phyloP scores from a whole-genome alignment of 1,284 basidiomycete genomes.

The Rhodotorula sp. region DNA sequence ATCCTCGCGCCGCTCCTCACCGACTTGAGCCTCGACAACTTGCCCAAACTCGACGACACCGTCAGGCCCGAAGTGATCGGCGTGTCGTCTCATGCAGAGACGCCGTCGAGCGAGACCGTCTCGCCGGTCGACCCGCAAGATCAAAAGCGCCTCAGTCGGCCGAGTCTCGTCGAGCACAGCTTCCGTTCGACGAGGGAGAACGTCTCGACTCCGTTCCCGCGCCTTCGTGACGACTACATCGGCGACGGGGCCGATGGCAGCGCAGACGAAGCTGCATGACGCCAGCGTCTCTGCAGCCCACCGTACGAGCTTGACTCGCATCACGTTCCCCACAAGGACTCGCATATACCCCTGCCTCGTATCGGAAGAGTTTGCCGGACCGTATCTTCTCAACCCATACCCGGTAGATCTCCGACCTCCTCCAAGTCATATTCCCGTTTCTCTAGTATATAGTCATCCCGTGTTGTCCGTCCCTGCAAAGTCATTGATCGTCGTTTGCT shows the following conservation, averaged over 20 bases:
- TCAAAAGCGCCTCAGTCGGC: no score
- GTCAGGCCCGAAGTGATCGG: conserved; percentile 17
- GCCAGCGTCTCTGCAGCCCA: background rate
- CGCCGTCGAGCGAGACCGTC: conserved; percentile 12
- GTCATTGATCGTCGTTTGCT: no score
- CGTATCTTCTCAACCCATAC: no score
- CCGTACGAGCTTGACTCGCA: background rate
- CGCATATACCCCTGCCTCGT: no score
- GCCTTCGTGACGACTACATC: conserved; percentile 7
- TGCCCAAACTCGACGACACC: conserved; percentile 26
- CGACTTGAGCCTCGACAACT: conserved; percentile 14
- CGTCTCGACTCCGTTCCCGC: conserved; percentile 23
- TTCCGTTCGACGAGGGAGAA: conserved; percentile 12
- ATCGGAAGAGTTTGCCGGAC: no score
- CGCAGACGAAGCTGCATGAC: background rate
- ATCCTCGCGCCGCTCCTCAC: conserved; percentile 14
- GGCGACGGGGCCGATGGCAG: conserved; percentile 12
- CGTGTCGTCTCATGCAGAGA: conserved; percentile 14
- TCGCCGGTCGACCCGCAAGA: conserved; percentile 1
- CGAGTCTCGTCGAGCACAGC: conserved; percentile 4
- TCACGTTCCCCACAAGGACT: no score
- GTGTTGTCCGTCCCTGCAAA: no score
- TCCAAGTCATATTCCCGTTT: no score
- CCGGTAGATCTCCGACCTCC: no score
- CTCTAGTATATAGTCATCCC: no score